Evolutionary conservation across 2,329 filamentous ascomycete species (phyloP).

Genomic region (Mycosphaerella sp.): DNA sequence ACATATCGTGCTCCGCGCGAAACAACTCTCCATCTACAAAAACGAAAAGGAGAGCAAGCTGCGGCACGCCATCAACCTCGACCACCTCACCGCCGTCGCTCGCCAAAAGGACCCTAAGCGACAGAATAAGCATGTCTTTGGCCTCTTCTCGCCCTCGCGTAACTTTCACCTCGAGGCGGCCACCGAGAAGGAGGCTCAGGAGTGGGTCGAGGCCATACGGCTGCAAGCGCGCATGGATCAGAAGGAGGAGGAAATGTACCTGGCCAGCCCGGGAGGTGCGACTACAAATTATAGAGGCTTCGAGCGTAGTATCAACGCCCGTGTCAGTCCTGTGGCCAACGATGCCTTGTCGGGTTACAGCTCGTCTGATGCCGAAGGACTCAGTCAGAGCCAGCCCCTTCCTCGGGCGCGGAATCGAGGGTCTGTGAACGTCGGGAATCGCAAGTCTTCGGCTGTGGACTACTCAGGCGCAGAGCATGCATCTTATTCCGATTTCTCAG

Average conservation of each 20-base stretch:
- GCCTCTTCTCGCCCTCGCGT: conserved; percentile 80
- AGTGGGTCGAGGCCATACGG: conserved; percentile 81
- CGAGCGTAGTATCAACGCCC: conserved; percentile 32
- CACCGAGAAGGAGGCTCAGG: conserved; percentile 66
- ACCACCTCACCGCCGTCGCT: conserved; percentile 85
- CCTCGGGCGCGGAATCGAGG: conserved; percentile 28
- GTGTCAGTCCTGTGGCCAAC: conserved; percentile 20
- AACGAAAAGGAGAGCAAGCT: conserved; percentile 84
- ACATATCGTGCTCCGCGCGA: conserved; percentile 83
- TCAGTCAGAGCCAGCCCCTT: conserved; percentile 16
- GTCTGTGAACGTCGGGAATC: conserved; percentile 32
- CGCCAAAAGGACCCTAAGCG: conserved; percentile 84
- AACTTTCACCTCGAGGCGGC: conserved; percentile 86
- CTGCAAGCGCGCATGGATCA: conserved; percentile 76
- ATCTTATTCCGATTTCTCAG: conserved; percentile 80
- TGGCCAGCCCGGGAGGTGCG: conserved; percentile 58
- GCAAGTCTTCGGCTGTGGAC: conserved; percentile 55
- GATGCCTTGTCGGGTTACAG: conserved; percentile 35
- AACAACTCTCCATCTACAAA: conserved; percentile 87
- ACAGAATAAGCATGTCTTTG: conserved; percentile 81
- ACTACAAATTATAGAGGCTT: conserved; percentile 43
- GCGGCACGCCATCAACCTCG: conserved; percentile 77
- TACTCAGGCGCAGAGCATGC: conserved; percentile 62
- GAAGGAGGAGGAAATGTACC: conserved; percentile 76
- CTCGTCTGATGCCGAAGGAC: conserved; percentile 42